Percentiles rank a stretch among this genome's conserved stretches.
Conservation (phyloP, 371 early-diverging fungal species). For the Rhizopus microsporus region DNA sequence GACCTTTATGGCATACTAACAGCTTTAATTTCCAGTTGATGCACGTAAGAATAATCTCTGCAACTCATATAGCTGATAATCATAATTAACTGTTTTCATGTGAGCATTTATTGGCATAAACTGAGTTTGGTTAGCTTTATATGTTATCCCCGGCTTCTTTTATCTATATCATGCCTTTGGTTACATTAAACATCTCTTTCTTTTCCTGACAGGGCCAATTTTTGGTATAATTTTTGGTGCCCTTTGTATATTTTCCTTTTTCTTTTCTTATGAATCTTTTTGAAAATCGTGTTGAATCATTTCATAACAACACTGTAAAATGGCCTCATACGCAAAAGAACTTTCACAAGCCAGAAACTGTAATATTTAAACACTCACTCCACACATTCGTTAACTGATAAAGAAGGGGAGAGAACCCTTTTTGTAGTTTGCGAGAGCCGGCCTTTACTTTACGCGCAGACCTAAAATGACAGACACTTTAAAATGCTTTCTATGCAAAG, state of each 20-base stretch:
- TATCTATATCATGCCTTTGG: too few species aligned
- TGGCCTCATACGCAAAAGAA: conserved; percentile 25
- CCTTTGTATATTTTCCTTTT: background rate
- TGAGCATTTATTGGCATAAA: too few species aligned
- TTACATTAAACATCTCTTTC: too few species aligned
- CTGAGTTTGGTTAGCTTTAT: too few species aligned
- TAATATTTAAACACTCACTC: conserved; percentile 4
- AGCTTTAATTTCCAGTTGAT: too few species aligned
- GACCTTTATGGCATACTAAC: too few species aligned
- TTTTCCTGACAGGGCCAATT: too few species aligned
- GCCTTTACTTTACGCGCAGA: conserved; percentile 30
- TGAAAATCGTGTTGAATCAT: conserved; percentile 29
- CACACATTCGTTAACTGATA: background rate
- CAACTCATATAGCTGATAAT: too few species aligned
- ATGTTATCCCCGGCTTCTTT: too few species aligned
- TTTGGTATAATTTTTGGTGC: background rate
- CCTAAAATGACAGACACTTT: conserved; percentile 20
- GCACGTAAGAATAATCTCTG: too few species aligned
- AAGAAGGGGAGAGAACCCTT: background rate
- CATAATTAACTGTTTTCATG: too few species aligned
- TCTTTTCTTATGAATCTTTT: conserved; percentile 24
- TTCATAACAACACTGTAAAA: conserved; percentile 15
- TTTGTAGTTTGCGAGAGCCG: conserved; percentile 36
- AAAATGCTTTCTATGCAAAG: conserved; percentile 36
- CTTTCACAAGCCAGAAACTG: conserved; percentile 19